phyloP scores from a whole-genome alignment of 1,284 basidiomycete species.

The Gastroboletus turbinatus region DNA sequence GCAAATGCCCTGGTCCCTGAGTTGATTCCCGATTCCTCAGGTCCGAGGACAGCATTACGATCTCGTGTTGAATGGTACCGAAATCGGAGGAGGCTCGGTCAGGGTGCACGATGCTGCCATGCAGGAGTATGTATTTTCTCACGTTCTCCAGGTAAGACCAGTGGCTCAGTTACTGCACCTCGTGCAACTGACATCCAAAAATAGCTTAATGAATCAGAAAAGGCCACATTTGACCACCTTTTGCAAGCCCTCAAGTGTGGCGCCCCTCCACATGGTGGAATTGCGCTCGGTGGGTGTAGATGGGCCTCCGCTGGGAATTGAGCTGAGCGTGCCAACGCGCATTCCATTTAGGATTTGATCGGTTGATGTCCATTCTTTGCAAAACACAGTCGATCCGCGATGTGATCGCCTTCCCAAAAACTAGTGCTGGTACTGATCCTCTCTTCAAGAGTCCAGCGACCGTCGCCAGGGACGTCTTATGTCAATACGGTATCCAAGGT shows the following conservation, averaged over 20 bases:
- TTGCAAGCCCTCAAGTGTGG: constrained; percentile 84
- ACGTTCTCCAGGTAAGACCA: constrained; percentile 70
- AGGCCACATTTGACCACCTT: constrained; percentile 78
- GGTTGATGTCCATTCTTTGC: constrained; percentile 88
- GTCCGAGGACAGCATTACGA: constrained; percentile 96
- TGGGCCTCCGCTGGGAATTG: constrained; percentile 11
- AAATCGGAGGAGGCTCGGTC: constrained; percentile 93
- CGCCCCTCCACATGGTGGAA: constrained; percentile 94
- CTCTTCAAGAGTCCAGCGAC: constrained; percentile 86
- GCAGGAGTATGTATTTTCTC: constrained; percentile 81
- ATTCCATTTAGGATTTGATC: constrained; percentile 74
- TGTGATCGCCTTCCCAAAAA: constrained; percentile 96
- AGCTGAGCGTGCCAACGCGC: constrained; percentile 10
- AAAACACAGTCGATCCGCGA: constrained; percentile 84
- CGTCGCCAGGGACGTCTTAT: constrained; percentile 53
- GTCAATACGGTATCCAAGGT: constrained; percentile 60
- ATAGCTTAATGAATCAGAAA: constrained; percentile 74
- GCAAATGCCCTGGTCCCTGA: constrained; percentile 2
- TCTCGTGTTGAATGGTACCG: constrained; percentile 91
- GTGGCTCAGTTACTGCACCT: background rate
- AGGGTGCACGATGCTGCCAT: constrained; percentile 86
- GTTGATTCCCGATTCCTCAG: constrained; percentile 37
- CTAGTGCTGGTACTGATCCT: constrained; percentile 78
- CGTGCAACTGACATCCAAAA: constrained; percentile 8
- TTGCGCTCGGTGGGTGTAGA: constrained; percentile 72